These are phyloP conservation scores for Fusarium sororula DNA, from an alignment of 2,329 filamentous ascomycete genomes.

Conservation along the genomic window DNA sequence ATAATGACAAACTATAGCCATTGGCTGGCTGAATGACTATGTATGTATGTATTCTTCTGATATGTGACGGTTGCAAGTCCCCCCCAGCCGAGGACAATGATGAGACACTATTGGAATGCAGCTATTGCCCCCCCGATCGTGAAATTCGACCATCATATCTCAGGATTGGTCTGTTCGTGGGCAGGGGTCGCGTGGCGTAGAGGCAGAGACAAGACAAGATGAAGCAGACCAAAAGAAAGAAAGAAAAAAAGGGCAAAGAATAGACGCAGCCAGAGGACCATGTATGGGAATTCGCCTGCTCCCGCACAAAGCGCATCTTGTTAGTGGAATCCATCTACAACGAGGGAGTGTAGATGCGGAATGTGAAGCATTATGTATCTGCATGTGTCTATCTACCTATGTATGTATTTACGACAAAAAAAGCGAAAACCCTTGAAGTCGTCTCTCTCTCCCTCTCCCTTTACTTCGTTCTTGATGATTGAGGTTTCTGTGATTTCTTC, in stretches of 20 bases:
- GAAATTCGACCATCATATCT: not conserved
- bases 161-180: slow-evolving; percentile 15
- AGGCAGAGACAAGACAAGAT: slow-evolving; percentile 28
- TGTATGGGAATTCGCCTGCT: slow-evolving; percentile 8
- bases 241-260: not conserved
- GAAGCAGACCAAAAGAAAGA: slow-evolving; percentile 8
- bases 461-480: slow-evolving; percentile 1
- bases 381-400: not conserved
- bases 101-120: slow-evolving; percentile 32
- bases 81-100: not conserved
- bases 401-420: not conserved
- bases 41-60: not conserved
- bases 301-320: slow-evolving; percentile 8
- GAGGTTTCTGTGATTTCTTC: not conserved
- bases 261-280: not conserved
- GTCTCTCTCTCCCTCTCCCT: slow-evolving; percentile 10
- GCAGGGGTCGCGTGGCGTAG: slow-evolving; percentile 30
- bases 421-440: not conserved
- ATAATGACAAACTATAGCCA: not conserved
- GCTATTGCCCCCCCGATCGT: not conserved
- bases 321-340: slow-evolving; percentile 13
- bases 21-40: not conserved
- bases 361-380: slow-evolving; percentile 1
- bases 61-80: slow-evolving; percentile 21
- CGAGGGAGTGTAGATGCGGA: slow-evolving; percentile 17